Conservation (phyloP, 1,284 basidiomycete species). For the Tremellales sp. region DNA sequence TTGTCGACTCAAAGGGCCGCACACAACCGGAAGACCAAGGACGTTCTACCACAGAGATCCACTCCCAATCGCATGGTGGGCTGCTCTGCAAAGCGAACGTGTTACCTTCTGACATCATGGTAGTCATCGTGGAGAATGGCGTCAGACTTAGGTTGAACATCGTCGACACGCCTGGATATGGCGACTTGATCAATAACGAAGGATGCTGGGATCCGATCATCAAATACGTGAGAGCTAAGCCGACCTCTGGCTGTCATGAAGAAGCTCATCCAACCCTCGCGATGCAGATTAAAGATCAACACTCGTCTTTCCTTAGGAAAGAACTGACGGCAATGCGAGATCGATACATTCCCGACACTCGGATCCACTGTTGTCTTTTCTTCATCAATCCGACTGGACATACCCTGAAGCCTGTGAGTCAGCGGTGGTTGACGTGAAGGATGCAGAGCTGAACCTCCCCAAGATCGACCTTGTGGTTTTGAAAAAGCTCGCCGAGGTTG, state of each 20-base stretch:
- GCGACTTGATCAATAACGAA: constrained; percentile 98
- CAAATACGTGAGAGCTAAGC: constrained; percentile 77
- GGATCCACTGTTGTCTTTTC: constrained; percentile 97
- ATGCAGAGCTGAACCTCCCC: not conserved
- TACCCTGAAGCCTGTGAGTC: constrained; percentile 64
- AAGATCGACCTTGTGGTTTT: constrained; percentile 93
- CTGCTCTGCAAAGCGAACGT: too few relatives aligned
- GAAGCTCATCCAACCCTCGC: not conserved
- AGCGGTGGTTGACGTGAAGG: not conserved
- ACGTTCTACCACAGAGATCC: constrained; percentile 93
- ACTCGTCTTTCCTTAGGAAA: constrained; percentile 97
- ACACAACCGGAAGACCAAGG: constrained; percentile 80
- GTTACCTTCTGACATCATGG: not conserved
- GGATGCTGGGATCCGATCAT: constrained; percentile 99
- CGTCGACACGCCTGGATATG: constrained; percentile 97
- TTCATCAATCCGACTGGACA: constrained; percentile 98
- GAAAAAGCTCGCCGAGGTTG: constrained; percentile 97
- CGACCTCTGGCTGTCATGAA: not conserved
- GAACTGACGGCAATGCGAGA: constrained; percentile 98
- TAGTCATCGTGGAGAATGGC: constrained; percentile 94
- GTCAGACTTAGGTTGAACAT: constrained; percentile 95
- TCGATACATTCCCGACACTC: constrained; percentile 95
- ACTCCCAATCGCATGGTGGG: constrained; percentile 90
- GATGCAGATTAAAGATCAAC: constrained; percentile 75
- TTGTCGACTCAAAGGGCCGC: constrained; percentile 96